Evolutionary conservation across 192 early-diverging fungal species (phyloP), one percentile per base, ranked within the genome.

Genomic region (Glomus cerebriforme): DNA sequence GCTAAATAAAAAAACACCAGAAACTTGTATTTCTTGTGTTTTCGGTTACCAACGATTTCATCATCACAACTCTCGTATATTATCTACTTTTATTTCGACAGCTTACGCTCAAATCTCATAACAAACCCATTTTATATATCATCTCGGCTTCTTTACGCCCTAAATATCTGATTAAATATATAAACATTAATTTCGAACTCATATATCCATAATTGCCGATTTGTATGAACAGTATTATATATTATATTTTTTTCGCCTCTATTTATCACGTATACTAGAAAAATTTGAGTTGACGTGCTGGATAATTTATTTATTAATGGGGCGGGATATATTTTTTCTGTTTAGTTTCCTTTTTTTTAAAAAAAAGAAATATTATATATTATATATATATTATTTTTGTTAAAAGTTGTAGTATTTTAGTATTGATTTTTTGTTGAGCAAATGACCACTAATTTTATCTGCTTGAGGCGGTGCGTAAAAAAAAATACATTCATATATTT

Each of bases 151-250:
- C 59, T 59, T 22, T 24, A n/a, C 59, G 24, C 24, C 26, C 12
- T 22, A 17, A 60, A 24, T 1, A 29, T 27, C 27, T 29, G 10
- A 29, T 63, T 63, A 63, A 63, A 27, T 63, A 24, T 60, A 63
- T 29, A 63, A 63, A 63, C 62, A 63, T 63, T 63, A 63, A 63
- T 63, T 29, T 63, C 62, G 62, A 63, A 63, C 19, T 54, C 49
- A 54, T 54, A 54, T 54, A 17, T 54, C 19, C 62, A 13, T 27
- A 27, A 63, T 27, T 63, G n/a, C 26, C 62, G 62, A 29, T 27
- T 63, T 63, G 59, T 59, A 59, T n/a, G 59, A 59, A 59, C 24
- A 59, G 59, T 59, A 24, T n/a, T 59, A 59, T 59, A 59, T 22
- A 39, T 39, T 9, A 9, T 39, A 39, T 54, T 54, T 54, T 47